Conservation (phyloP, 805 yeast species). For the Tetrapisispora arboricola region DNA sequence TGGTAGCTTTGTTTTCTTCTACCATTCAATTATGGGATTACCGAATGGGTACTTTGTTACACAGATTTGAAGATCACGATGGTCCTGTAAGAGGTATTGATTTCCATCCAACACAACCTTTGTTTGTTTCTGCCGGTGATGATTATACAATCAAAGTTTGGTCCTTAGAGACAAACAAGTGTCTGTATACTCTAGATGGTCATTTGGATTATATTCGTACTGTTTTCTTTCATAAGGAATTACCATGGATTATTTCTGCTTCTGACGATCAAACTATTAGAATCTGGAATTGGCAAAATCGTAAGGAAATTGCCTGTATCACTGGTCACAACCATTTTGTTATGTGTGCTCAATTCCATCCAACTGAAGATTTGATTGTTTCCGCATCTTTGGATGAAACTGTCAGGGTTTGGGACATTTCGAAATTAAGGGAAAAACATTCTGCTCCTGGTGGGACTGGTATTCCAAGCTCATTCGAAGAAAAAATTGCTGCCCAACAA, state of each 20-base stretch:
- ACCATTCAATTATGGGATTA: slow-evolving; percentile 99
- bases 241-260: slow-evolving; percentile 94
- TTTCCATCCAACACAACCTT: slow-evolving; percentile 97
- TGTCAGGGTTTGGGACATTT: slow-evolving; percentile 98
- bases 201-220: slow-evolving; percentile 94
- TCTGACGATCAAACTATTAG: slow-evolving; percentile 98
- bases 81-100: slow-evolving; percentile 95
- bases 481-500: slow-evolving; percentile 39
- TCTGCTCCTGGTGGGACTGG: slow-evolving; percentile 55
- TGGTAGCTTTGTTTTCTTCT: slow-evolving; percentile 91
- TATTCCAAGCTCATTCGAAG: slow-evolving; percentile 32
- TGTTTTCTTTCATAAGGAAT: slow-evolving; percentile 86
- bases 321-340: slow-evolving; percentile 99
- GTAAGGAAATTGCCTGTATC: slow-evolving; percentile 91
- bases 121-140: slow-evolving; percentile 95
- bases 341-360: slow-evolving; percentile 97
- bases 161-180: slow-evolving; percentile 86
- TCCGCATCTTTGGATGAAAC: slow-evolving; percentile 96
- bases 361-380: slow-evolving; percentile 85
- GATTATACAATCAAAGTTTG: slow-evolving; percentile 92
- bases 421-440: slow-evolving; percentile 89
- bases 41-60: slow-evolving; percentile 96
- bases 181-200: slow-evolving; percentile 83
- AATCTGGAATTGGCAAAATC: slow-evolving; percentile 99
- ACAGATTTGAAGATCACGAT: slow-evolving; percentile 94